Conservation (phyloP, 1,139 yeast species). For the Taiozyma sp. region DNA sequence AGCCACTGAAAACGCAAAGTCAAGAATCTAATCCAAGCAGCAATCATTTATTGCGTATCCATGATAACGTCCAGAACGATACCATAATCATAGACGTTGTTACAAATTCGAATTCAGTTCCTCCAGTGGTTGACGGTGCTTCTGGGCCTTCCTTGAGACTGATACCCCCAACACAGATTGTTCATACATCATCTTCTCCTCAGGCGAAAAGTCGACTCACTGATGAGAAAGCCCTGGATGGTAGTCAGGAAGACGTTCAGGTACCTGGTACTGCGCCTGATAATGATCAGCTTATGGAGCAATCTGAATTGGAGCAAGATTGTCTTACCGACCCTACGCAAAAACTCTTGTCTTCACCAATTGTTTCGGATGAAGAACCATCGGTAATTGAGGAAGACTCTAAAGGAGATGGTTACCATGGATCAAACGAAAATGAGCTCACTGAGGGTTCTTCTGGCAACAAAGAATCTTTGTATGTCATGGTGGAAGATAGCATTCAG, state of each 20-base stretch:
- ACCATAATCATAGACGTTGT: not conserved
- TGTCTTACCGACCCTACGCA: not conserved
- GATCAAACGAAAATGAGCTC: not conserved
- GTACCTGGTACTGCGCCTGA: constrained; percentile 24
- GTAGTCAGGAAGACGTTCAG: constrained; percentile 18
- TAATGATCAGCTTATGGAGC: not conserved
- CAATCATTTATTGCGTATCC: not conserved
- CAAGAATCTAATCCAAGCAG: not conserved
- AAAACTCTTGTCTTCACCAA: constrained; percentile 10
- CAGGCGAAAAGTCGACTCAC: not conserved
- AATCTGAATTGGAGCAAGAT: not conserved
- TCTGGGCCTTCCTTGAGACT: too few relatives aligned
- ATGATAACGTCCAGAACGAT: not conserved
- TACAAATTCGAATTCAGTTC: not conserved
- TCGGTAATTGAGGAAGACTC: not conserved
- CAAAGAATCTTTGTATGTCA: constrained; percentile 5
- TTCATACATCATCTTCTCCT: not conserved
- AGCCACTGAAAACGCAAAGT: not conserved
- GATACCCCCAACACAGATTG: not conserved
- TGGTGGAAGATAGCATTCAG: constrained; percentile 19
- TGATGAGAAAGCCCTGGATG: not conserved
- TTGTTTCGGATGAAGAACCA: constrained; percentile 20
- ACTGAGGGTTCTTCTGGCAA: not conserved
- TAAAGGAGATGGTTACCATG: not conserved
- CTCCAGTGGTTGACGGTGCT: not conserved